These are phyloP conservation scores for Xerophyta viscosa DNA, from an alignment of 106 monocot species.

Conservation along the genomic window DNA sequence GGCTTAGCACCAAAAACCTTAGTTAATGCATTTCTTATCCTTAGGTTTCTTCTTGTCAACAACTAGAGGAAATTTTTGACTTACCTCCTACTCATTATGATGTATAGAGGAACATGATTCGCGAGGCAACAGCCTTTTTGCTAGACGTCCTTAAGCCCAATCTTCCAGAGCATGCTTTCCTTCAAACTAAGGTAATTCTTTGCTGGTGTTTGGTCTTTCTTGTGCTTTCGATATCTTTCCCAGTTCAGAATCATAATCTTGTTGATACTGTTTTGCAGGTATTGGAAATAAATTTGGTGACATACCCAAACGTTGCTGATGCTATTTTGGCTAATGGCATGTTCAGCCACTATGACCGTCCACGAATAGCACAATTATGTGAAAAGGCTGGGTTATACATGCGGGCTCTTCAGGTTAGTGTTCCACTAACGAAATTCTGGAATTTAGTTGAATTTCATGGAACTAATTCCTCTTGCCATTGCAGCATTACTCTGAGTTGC, in stretches of 20 bases:
- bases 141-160: conserved; percentile 98
- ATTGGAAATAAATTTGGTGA: conserved; percentile 96
- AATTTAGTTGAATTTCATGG: not conserved
- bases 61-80: too few species aligned
- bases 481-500: conserved; percentile 93
- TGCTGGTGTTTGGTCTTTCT: not conserved
- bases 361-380: conserved; percentile 90
- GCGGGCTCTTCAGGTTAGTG: conserved; percentile 84
- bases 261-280: conserved; percentile 50
- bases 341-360: conserved; percentile 98
- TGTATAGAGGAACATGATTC: conserved; percentile 89
- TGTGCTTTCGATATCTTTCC: not conserved
- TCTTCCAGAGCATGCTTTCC: conserved; percentile 95
- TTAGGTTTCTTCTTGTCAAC: too few species aligned
- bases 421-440: too few species aligned
- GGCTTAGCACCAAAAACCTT: too few species aligned
- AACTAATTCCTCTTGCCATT: not conserved
- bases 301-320: conserved; percentile 99
- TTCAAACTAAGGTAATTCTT: conserved; percentile 75
- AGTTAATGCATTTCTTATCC: too few species aligned
- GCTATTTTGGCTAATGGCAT: conserved; percentile 99
- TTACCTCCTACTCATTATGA: not conserved
- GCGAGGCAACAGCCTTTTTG: conserved; percentile 96
- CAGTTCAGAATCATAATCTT: not conserved
- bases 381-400: conserved; percentile 94